These are phyloP conservation scores for Candolleomyces aberdarensis DNA, from an alignment of 768 basidiomycete species.

Conservation along the genomic window DNA sequence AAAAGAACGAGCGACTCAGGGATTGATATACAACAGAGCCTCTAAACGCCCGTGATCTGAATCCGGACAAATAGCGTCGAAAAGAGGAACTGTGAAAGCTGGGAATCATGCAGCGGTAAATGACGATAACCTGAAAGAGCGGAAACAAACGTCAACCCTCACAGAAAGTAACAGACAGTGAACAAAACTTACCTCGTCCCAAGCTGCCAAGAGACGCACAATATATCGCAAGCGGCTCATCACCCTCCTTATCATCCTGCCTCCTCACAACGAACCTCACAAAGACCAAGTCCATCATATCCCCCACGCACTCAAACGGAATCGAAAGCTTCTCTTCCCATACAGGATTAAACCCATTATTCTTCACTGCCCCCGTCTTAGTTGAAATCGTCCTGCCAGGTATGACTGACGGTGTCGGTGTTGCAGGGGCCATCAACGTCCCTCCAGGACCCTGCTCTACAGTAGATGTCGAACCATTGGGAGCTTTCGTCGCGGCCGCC, in stretches of 20 bases:
- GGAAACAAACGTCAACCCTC: not conserved
- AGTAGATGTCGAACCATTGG: not conserved
- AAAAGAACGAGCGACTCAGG: not conserved
- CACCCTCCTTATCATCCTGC: conserved; percentile 51
- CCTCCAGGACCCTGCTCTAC: not conserved
- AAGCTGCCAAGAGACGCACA: conserved; percentile 74
- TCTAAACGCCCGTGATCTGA: not conserved
- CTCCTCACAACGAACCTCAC: conserved; percentile 76
- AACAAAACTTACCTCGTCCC: conserved; percentile 53
- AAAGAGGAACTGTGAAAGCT: conserved; percentile 88
- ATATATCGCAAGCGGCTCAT: conserved; percentile 73
- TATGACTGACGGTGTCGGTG: conserved; percentile 4
- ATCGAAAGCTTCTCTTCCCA: conserved; percentile 76
- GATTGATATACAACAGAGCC: not conserved
- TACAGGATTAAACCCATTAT: conserved; percentile 91
- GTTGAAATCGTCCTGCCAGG: conserved; percentile 42
- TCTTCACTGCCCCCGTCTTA: conserved; percentile 70
- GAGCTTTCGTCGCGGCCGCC: not conserved
- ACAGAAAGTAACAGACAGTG: conserved; percentile 1
- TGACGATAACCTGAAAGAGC: conserved; percentile 70
- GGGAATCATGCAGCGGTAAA: conserved; percentile 86
- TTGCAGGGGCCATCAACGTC: not conserved
- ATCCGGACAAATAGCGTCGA: conserved; percentile 87
- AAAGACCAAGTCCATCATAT: conserved; percentile 84
- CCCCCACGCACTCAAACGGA: conserved; percentile 74